A percentile compares a stretch with the other conserved stretches of the same genome.
phyloP scores from a whole-genome alignment of 306 rosid genomes.

The Acacia melanoxylon region DNA sequence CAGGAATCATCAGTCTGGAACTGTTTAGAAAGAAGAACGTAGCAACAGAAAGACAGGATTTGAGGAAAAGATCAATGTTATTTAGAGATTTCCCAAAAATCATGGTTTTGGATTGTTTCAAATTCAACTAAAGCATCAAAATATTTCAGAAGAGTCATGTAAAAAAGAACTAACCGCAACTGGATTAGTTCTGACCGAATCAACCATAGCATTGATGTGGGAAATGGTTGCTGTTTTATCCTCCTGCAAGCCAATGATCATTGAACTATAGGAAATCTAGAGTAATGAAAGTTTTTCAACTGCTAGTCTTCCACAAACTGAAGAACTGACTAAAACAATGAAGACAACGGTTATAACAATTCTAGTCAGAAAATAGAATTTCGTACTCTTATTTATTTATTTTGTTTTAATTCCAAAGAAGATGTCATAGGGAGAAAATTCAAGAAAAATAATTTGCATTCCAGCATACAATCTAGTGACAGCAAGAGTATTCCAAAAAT shows the following conservation, averaged over 20 bases:
- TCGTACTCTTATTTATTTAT: not conserved
- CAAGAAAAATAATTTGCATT: constrained; percentile 10
- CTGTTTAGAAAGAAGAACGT: constrained; percentile 23
- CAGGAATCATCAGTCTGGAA: not conserved
- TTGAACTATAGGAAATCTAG: constrained; percentile 1
- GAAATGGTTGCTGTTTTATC: constrained; percentile 63
- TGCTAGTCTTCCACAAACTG: constrained; percentile 14
- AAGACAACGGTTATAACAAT: constrained; percentile 3
- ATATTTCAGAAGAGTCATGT: constrained; percentile 18
- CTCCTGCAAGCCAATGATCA: constrained; percentile 55
- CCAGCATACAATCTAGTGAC: not conserved
- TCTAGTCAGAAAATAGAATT: constrained; percentile 8
- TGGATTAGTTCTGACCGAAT: constrained; percentile 58
- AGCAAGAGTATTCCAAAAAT: constrained; percentile 1
- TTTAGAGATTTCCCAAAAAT: constrained; percentile 17
- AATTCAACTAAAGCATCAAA: constrained; percentile 15
- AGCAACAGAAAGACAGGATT: constrained; percentile 13
- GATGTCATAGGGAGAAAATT: constrained; percentile 3
- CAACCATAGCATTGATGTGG: constrained; percentile 53
- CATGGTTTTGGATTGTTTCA: not conserved
- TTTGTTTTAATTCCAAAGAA: constrained; percentile 4
- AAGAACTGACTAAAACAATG: constrained; percentile 5
- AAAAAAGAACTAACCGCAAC: constrained; percentile 63
- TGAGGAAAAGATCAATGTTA: not conserved
- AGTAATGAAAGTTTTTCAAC: constrained; percentile 15